These are phyloP conservation scores for Cryphonectria parasitica DNA, from an alignment of 2,329 filamentous ascomycete species.

Conservation along the genomic window DNA sequence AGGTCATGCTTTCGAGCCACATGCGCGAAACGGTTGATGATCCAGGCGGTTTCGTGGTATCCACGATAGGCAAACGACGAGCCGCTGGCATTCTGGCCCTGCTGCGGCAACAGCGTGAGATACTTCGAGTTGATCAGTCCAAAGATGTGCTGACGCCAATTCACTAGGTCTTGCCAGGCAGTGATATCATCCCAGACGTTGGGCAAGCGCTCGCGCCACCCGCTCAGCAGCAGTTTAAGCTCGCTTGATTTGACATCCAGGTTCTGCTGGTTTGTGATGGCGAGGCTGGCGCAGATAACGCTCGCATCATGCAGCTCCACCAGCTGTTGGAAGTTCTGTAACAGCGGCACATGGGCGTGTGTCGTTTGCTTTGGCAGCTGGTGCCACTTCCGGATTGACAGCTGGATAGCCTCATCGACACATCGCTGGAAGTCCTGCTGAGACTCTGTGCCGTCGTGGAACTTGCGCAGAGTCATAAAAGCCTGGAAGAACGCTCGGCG, in stretches of 20 bases:
- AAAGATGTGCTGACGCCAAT: constrained; percentile 99
- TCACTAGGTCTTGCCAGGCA: constrained; percentile 99
- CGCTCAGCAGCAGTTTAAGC: constrained; percentile 88
- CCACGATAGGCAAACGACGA: constrained; percentile 96
- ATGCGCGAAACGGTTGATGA: constrained; percentile 98
- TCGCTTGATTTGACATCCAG: constrained; percentile 94
- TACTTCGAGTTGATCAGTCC: constrained; percentile 95
- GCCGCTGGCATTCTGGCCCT: constrained; percentile 80
- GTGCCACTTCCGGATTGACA: constrained; percentile 98
- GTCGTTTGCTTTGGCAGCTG: constrained; percentile 94
- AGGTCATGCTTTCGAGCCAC: constrained; percentile 96
- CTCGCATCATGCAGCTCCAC: constrained; percentile 98
- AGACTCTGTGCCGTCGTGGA: constrained; percentile 85
- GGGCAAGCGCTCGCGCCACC: constrained; percentile 92
- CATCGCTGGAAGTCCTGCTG: constrained; percentile 82
- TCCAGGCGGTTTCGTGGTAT: constrained; percentile 99
- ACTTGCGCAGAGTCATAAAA: constrained; percentile 94
- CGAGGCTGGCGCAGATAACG: constrained; percentile 90
- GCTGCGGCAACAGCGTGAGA: constrained; percentile 78
- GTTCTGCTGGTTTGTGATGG: constrained; percentile 81
- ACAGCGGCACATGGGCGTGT: constrained; percentile 89
- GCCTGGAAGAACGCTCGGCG: constrained; percentile 95
- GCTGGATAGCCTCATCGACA: constrained; percentile 95
- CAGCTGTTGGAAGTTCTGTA: constrained; percentile 97
- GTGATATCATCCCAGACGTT: constrained; percentile 99